A percentile compares a stretch with the other conserved stretches of the same genome.
These are phyloP conservation scores for Cadophora luteo-olivacea DNA, from an alignment of 2,329 filamentous ascomycete species.

Conservation along the genomic window DNA sequence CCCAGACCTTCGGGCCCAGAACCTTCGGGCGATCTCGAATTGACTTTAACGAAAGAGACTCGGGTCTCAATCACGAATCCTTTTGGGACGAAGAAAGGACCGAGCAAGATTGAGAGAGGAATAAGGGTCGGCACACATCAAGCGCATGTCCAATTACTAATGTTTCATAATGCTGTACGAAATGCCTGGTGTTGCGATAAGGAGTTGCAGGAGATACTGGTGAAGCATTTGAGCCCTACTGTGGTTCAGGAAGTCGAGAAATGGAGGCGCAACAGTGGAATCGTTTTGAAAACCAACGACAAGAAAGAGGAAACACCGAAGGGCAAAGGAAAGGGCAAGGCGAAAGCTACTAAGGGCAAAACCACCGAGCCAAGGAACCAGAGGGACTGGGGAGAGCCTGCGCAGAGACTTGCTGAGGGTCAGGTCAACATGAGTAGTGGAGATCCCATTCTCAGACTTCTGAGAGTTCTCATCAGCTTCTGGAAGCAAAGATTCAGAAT, in stretches of 20 bases:
- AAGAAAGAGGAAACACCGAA: constrained; percentile 38
- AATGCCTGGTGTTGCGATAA: constrained; percentile 85
- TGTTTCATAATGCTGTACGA: constrained; percentile 88
- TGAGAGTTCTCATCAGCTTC: constrained; percentile 79
- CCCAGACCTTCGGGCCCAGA: constrained; percentile 50
- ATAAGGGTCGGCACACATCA: constrained; percentile 83
- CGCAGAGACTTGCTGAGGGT: constrained; percentile 72
- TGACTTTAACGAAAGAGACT: constrained; percentile 69
- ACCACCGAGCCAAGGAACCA: constrained; percentile 49
- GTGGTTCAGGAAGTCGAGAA: constrained; percentile 69
- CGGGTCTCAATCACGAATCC: constrained; percentile 66
- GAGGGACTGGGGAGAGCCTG: constrained; percentile 75
- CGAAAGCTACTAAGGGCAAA: constrained; percentile 48
- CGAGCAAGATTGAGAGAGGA: constrained; percentile 81
- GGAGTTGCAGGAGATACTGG: constrained; percentile 75
- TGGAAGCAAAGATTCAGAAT: constrained; percentile 87
- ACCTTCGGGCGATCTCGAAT: constrained; percentile 71
- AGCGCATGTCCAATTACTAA: constrained; percentile 83
- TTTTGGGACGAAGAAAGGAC: constrained; percentile 77
- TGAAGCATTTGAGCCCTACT: constrained; percentile 74
- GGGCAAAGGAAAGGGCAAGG: constrained; percentile 46
- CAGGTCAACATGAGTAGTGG: constrained; percentile 80
- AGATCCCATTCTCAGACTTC: constrained; percentile 78
- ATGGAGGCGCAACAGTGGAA: constrained; percentile 73
- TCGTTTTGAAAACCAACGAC: constrained; percentile 53